These are phyloP conservation scores for Leccinum variicolor DNA, from an alignment of 768 basidiomycete genomes.

Conservation along the genomic window DNA sequence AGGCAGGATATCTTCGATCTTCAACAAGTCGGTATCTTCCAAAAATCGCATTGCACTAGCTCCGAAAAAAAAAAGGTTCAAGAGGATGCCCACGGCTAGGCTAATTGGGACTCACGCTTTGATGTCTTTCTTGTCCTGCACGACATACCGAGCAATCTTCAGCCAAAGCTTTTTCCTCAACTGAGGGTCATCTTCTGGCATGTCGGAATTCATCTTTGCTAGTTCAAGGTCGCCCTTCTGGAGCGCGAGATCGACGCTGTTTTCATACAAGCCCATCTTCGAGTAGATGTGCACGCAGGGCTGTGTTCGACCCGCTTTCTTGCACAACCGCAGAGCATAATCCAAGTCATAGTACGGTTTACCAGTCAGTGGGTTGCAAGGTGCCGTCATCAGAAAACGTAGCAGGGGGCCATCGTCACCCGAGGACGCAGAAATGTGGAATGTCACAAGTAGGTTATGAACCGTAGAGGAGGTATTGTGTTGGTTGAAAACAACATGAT, in stretches of 20 bases:
- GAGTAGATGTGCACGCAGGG: constrained; percentile 96
- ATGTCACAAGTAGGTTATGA: constrained; percentile 91
- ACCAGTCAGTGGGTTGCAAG: constrained; percentile 75
- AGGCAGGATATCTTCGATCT: constrained; percentile 97
- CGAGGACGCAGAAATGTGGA: constrained; percentile 60
- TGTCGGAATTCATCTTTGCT: constrained; percentile 93
- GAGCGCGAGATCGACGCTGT: constrained; percentile 91
- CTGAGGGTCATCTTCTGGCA: constrained; percentile 85
- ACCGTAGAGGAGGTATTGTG: constrained; percentile 80
- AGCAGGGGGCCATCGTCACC: constrained; percentile 77
- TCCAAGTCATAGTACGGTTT: constrained; percentile 96
- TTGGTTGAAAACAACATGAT: constrained; percentile 78
- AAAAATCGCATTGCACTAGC: constrained; percentile 93
- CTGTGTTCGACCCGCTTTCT: constrained; percentile 72
- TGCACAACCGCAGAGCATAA: constrained; percentile 92
- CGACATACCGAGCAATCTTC: constrained; percentile 97
- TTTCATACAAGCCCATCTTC: constrained; percentile 96
- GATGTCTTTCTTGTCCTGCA: constrained; percentile 97
- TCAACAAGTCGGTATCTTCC: constrained; percentile 90
- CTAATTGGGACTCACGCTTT: constrained; percentile 69
- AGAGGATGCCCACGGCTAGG: neutral
- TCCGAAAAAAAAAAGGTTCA: constrained; percentile 3
- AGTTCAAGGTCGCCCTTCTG: constrained; percentile 94
- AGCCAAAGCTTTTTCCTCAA: constrained; percentile 94
- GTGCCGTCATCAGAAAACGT: constrained; percentile 79